Percentiles rank a stretch among this genome's conserved stretches.
phyloP scores from a whole-genome alignment of 768 basidiomycete species.

The Chalciporus piperatus region DNA sequence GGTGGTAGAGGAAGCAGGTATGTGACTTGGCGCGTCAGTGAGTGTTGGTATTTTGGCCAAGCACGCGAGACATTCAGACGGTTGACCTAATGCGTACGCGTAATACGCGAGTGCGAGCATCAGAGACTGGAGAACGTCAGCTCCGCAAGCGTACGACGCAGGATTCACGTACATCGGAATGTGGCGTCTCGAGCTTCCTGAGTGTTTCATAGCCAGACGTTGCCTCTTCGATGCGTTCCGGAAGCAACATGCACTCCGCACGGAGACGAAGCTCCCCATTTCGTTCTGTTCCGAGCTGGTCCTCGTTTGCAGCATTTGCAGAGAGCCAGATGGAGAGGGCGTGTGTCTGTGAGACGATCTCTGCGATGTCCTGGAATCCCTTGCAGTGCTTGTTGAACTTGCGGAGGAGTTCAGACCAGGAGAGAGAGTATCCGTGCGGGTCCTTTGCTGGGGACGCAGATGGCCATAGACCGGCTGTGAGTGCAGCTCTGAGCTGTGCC shows the following conservation, averaged over 20 bases:
- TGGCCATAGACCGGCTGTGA: conserved; percentile 76
- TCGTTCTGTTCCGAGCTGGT: conserved; percentile 51
- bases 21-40: conserved; percentile 50
- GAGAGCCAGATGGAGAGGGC: conserved; percentile 56
- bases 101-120: conserved; percentile 73
- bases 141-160: conserved; percentile 2
- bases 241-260: conserved; percentile 54
- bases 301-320: conserved; percentile 48
- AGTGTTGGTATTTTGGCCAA: conserved; percentile 55
- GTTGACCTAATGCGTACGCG: conserved; percentile 71
- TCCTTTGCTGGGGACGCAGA: conserved; percentile 58
- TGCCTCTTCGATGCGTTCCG: conserved; percentile 60
- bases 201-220: conserved; percentile 51
- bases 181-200: conserved; percentile 46
- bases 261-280: conserved; percentile 35
- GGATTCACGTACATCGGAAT: conserved; percentile 53
- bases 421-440: conserved; percentile 47
- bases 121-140: conserved; percentile 48
- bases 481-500: conserved; percentile 64
- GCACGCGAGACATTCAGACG: conserved; percentile 59
- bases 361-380: conserved; percentile 57
- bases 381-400: conserved; percentile 86
- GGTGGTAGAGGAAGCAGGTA: conserved; percentile 43
- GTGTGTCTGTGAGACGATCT: conserved; percentile 67
- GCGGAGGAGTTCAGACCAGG: conserved; percentile 78